Evolutionary conservation across 495 filamentous ascomycete species (phyloP), one percentile per base, ranked within the genome.

Genomic region (Aspergillus sclerotiicarbonarius): DNA sequence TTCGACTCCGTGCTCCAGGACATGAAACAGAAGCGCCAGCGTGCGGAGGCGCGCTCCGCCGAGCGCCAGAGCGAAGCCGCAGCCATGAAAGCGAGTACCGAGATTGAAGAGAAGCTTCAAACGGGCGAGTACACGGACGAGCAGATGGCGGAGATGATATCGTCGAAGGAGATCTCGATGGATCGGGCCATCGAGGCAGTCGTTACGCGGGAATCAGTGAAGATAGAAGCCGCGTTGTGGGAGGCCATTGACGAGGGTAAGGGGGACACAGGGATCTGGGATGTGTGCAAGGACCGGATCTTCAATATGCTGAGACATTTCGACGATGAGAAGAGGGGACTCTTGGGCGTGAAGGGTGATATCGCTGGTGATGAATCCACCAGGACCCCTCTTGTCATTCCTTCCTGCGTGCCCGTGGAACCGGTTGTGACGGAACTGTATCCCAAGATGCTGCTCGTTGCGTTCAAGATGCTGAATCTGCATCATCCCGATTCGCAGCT

Each of bases 231-330:
- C 8, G 61, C 62, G 19, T 60, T 67, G 45, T 71, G 56, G 58
- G 63, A 51, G 49, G 70, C 67, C 7, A 51, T 77, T 10, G 56
- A 72, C 12, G 64, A 67, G 7, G 82, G 83, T 8, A 67, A 73
- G 48, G 84, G 84, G 0, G 91, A 94, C 57, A 69, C 81, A 16
- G 83, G 84, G 25, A 66, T 95, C 8, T 95, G 90, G 91, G 71
- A 82, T 4, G 71, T 90, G 0, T 78, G 94, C 59, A 81, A 89
- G 56, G 70, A 76, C 3, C 83, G 89, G 51, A 86, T 95, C 18
- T 90, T 90, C 64, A 76, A 80, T 1, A 72, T 90, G 65, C 75
- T 86, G 6, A 58, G 64, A 5, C 78, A 77, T 56, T 58, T 83
- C 25, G 71, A 72, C 12, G 35, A 45, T 16, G 19, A 35, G 13